A percentile compares a stretch with the other conserved stretches of the same genome.
phyloP scores from a whole-genome alignment of 2,329 filamentous ascomycete genomes.

The Penicillium concentricum region DNA sequence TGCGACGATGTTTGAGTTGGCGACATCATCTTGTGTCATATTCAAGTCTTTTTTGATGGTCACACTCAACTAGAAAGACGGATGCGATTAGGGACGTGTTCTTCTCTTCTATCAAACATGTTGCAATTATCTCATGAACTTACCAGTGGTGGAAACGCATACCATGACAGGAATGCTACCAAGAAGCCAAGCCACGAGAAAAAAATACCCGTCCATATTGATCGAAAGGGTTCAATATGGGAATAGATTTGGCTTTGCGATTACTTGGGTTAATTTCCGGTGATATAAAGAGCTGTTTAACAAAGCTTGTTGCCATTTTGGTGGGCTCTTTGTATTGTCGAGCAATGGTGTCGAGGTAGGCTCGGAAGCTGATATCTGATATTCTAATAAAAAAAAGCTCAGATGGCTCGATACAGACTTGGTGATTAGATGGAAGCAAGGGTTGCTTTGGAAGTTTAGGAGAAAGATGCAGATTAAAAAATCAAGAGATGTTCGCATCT shows the following conservation, averaged over 20 bases:
- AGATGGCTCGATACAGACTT: background rate
- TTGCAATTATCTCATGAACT: slow-evolving; percentile 29
- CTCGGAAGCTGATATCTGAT: background rate
- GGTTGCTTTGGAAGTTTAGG: background rate
- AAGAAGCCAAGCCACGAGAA: slow-evolving; percentile 87
- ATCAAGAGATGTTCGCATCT: background rate
- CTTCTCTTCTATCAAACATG: background rate
- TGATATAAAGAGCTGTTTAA: slow-evolving; percentile 39
- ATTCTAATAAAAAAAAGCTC: background rate
- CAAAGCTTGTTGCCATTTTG: slow-evolving; percentile 22
- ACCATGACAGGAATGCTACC: slow-evolving; percentile 86
- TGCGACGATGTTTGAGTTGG: slow-evolving; percentile 89
- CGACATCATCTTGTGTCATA: slow-evolving; percentile 68
- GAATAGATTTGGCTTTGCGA: slow-evolving; percentile 76
- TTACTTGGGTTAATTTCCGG: slow-evolving; percentile 82
- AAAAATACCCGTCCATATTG: slow-evolving; percentile 85
- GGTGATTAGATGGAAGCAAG: background rate
- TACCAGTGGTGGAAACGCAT: slow-evolving; percentile 84
- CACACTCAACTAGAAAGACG: slow-evolving; percentile 56
- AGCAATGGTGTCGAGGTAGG: background rate
- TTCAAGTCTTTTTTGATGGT: slow-evolving; percentile 78
- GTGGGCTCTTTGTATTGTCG: background rate
- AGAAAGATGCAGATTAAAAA: background rate
- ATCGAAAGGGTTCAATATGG: slow-evolving; percentile 73
- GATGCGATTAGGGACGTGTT: slow-evolving; percentile 16